Evolutionary conservation across 129 eudicot species (phyloP), one percentile per base, ranked within the genome.

Genomic region (Centrapalus pauciflorus): DNA sequence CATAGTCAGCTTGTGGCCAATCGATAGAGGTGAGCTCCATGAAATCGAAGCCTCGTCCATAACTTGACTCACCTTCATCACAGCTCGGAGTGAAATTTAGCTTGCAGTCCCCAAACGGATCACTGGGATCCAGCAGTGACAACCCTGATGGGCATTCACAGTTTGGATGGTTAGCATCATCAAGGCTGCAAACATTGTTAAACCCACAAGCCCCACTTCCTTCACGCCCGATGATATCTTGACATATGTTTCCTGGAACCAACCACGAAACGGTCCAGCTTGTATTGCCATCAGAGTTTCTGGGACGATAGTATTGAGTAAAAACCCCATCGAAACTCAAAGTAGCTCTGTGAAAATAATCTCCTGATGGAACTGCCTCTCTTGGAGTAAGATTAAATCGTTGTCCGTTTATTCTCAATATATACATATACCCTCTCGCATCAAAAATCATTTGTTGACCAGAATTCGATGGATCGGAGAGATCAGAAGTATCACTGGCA

Each of bases 121-220:
- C 74, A 61, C 3, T 66, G 5, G 80, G 76, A 78, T 86, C 89
- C 2, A 74, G 33, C 73, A 67, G 34, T 0, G 80, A 63, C 27
- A 70, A 83, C 28, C 77, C 81, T 6, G 0, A 30, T 6, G 94
- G 84, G 73, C 94, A 86, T 37, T 67, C 64, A 71, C 94, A 83
- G 0, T 1, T 68, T 9, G 84, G 78, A 62, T 72, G 77, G 40
- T 43, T 60, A 25, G 26, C 38, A 30, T 25, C 61, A 35, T 74
- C 62, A 21, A 80, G 33, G 17, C 33, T 48, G 79, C 95, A 84
- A 4, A 72, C 34, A 32, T 81, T 81, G 75, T 87, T 87, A 16
- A 27, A 50, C 24, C 95, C 95, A 59, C 90, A 87, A 35, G 71
- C 78, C 17, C 81, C 81, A 1, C 75, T 61, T 1, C 74, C 84